phyloP scores from a whole-genome alignment of 1,284 basidiomycete genomes.

The Thelephora terrestris region DNA sequence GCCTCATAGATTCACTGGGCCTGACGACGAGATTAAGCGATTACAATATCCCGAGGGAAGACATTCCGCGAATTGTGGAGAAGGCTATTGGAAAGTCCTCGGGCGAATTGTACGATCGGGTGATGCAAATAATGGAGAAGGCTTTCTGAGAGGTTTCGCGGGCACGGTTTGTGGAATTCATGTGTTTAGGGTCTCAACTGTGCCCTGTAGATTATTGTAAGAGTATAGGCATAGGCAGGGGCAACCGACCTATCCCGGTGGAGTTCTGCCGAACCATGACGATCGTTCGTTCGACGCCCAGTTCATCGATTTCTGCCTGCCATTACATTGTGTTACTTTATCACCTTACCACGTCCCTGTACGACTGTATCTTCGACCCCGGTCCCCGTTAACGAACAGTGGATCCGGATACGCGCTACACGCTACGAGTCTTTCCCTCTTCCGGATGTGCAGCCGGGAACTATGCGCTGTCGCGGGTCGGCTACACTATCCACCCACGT shows the following conservation, averaged over 20 bases:
- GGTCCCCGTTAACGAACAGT: too few species aligned
- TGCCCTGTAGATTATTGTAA: too few species aligned
- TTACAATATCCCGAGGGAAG: slow-evolving; percentile 49
- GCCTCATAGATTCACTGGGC: slow-evolving; percentile 48
- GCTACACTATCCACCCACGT: neutral
- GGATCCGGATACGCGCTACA: neutral
- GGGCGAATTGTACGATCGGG: neutral
- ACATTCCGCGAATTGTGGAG: slow-evolving; percentile 42
- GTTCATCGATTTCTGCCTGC: too few species aligned
- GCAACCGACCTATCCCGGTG: too few species aligned
- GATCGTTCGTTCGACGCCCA: too few species aligned
- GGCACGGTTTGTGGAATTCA: neutral
- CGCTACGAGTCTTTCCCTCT: neutral
- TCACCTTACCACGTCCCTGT: too few species aligned
- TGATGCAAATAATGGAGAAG: neutral
- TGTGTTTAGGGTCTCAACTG: too few species aligned
- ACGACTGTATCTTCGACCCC: too few species aligned
- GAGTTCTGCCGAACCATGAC: too few species aligned
- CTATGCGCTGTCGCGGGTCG: neutral
- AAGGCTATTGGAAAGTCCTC: slow-evolving; percentile 29
- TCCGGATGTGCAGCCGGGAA: neutral
- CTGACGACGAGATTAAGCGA: slow-evolving; percentile 43
- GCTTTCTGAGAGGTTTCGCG: neutral
- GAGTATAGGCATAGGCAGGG: too few species aligned
- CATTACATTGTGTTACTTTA: too few species aligned